Evolutionary conservation across 73 alveolate genomes (phyloP).

Genomic region (Diophrys sp.): DNA sequence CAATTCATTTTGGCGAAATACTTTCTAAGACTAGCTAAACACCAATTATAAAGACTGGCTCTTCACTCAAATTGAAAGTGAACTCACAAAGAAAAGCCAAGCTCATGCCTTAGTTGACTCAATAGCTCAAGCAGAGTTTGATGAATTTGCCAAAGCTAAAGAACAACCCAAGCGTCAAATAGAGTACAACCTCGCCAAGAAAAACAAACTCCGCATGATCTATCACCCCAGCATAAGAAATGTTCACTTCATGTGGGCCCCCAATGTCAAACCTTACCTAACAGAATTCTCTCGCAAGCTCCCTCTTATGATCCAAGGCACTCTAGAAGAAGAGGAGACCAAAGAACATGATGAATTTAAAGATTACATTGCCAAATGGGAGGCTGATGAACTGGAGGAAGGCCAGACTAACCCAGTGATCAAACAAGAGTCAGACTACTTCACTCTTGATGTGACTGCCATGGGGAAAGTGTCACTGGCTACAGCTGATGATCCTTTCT

Average conservation of each 20-base stretch:
- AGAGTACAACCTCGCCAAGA: conserved; percentile 25
- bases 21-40: conserved; percentile 62
- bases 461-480: conserved; percentile 11
- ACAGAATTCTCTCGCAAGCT: conserved; percentile 12
- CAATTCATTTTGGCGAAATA: conserved; percentile 61
- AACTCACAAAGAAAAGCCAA: conserved; percentile 37
- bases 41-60: conserved; percentile 72
- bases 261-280: conserved; percentile 10
- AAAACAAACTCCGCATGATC: conserved; percentile 27
- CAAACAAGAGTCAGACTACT: neutral
- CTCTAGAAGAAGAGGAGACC: neutral
- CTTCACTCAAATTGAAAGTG: conserved; percentile 53
- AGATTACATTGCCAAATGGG: conserved; percentile 9
- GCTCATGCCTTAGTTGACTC: conserved; percentile 18
- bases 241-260: conserved; percentile 9
- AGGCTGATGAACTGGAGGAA: conserved; percentile 33
- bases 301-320: neutral
- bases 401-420: conserved; percentile 17
- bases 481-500: conserved; percentile 34
- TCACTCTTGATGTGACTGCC: conserved; percentile 19
- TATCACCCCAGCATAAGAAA: conserved; percentile 16
- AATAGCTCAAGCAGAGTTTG: conserved; percentile 10
- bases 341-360: neutral
- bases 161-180: conserved; percentile 30
- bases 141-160: conserved; percentile 2